phyloP scores from a whole-genome alignment of 139 green algal species.

The Volvox africanus region DNA sequence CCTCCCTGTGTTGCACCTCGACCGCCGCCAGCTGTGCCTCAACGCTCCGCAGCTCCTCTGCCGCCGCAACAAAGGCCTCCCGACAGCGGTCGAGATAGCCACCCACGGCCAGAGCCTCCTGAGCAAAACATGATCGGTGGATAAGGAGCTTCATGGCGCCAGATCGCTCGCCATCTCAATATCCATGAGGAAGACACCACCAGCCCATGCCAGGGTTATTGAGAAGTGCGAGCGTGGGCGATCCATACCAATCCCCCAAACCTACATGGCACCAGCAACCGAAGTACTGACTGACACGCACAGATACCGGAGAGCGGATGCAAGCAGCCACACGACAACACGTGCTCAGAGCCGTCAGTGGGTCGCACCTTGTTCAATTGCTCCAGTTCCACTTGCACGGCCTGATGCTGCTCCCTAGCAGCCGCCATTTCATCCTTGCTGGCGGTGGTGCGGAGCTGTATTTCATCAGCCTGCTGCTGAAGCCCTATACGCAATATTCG shows the following conservation, averaged over 20 bases:
- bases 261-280: too few species aligned
- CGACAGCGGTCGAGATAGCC: slow-evolving; percentile 14
- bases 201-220: too few species aligned
- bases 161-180: too few species aligned
- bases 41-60: neutral
- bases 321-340: too few species aligned
- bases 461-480: neutral
- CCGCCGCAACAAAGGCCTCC: neutral
- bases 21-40: slow-evolving; percentile 18
- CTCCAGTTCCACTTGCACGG: neutral
- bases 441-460: neutral
- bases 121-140: neutral
- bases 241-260: too few species aligned
- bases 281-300: too few species aligned
- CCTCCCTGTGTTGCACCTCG: neutral
- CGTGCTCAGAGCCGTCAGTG: too few species aligned
- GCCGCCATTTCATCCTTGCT: neutral
- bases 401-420: slow-evolving; percentile 19
- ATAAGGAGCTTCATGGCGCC: too few species aligned
- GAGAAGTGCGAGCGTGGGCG: too few species aligned
- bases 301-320: too few species aligned
- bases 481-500: neutral
- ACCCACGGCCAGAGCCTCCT: slow-evolving; percentile 5
- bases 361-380: slow-evolving; percentile 9
- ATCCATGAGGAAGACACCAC: too few species aligned